These are phyloP conservation scores for Lodderomyces elongisporus DNA, from an alignment of 1,139 yeast genomes.

Conservation along the genomic window DNA sequence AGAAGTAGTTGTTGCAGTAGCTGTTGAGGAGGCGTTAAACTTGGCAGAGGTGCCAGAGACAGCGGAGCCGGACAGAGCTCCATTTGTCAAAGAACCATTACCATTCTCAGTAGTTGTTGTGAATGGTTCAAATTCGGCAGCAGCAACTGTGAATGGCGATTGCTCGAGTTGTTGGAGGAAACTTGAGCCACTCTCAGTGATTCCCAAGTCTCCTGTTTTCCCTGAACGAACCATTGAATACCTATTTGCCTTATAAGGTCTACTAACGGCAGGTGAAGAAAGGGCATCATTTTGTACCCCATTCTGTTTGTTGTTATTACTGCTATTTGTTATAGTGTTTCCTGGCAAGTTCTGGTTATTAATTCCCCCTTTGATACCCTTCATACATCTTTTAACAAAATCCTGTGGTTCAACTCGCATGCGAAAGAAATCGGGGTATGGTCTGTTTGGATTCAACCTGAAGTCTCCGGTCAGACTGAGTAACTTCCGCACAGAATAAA, in stretches of 20 bases:
- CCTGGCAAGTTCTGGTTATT: background rate
- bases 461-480: conserved; percentile 66
- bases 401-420: conserved; percentile 57
- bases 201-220: conserved; percentile 44
- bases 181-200: conserved; percentile 58
- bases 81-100: background rate
- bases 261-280: conserved; percentile 5
- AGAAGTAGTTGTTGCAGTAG: conserved; percentile 6
- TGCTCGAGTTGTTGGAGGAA: conserved; percentile 42
- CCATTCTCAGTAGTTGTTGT: conserved; percentile 17
- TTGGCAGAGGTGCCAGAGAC: conserved; percentile 40
- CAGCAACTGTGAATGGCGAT: conserved; percentile 39
- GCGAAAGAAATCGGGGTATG: conserved; percentile 65
- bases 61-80: too few relatives aligned
- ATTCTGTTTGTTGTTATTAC: conserved; percentile 1
- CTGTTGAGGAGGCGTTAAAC: conserved; percentile 31
- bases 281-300: background rate
- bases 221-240: conserved; percentile 63
- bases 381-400: conserved; percentile 59
- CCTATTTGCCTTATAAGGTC: conserved; percentile 29
- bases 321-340: background rate
- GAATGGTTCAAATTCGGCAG: conserved; percentile 35
- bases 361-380: conserved; percentile 25
- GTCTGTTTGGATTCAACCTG: conserved; percentile 56
- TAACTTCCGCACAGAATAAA: conserved; percentile 37